These are phyloP conservation scores for Talaromyces nanjingensis DNA, from an alignment of 495 filamentous ascomycete genomes.

Conservation along the genomic window DNA sequence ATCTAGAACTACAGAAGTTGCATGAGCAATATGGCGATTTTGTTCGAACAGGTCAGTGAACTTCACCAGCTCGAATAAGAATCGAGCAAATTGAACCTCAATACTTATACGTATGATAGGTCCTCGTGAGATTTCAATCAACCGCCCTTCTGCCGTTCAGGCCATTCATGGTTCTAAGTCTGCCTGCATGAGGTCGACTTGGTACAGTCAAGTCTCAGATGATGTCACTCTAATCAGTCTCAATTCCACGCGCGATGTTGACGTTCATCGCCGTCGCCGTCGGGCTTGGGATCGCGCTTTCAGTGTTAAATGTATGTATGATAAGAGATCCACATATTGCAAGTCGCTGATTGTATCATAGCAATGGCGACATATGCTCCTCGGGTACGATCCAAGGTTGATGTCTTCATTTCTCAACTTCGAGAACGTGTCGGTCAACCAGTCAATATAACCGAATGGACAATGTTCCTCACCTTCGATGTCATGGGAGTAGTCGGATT, in stretches of 20 bases:
- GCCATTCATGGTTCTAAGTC: conserved; percentile 16
- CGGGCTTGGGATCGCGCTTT: conserved; percentile 31
- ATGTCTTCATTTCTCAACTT: background rate
- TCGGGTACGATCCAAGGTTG: background rate
- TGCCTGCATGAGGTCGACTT: background rate
- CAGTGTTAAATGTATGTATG: conserved; percentile 17
- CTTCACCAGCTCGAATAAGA: no score
- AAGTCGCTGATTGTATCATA: background rate
- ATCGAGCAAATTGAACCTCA: background rate
- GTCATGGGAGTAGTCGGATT: background rate
- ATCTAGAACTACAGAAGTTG: conserved; percentile 12
- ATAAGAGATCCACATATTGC: background rate
- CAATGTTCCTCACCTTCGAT: background rate
- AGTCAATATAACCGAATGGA: background rate
- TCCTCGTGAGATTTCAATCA: conserved; percentile 29
- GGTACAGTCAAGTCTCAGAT: background rate
- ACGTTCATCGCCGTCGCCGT: conserved; percentile 26
- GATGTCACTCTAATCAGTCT: conserved; percentile 14
- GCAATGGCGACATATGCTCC: background rate
- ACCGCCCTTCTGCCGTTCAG: conserved; percentile 18
- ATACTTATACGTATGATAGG: conserved; percentile 3
- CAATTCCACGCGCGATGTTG: conserved; percentile 21
- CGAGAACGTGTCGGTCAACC: background rate
- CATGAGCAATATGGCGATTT: conserved; percentile 18
- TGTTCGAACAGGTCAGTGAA: conserved; percentile 14